Percentiles rank a stretch among this genome's conserved stretches.
Conservation (phyloP, 2,329 filamentous ascomycete genomes). For the Penicillium hordei region DNA sequence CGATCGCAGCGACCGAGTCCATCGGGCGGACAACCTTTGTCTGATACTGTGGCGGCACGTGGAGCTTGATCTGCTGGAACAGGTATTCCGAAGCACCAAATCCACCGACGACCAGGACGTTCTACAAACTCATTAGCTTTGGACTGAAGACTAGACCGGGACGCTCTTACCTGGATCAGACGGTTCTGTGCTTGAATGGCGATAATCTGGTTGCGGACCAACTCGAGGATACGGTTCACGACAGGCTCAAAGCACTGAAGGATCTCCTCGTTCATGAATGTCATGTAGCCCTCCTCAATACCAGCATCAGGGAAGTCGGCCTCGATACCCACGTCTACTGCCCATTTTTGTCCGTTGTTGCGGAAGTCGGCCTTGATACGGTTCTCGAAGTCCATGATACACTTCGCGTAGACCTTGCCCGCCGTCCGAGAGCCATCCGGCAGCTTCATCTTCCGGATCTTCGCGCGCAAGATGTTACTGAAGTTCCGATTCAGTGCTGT, state of each 20-base stretch:
- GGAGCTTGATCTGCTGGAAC: constrained; percentile 98
- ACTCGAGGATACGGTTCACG: constrained; percentile 91
- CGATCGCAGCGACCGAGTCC: constrained; percentile 98
- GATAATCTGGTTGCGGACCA: constrained; percentile 97
- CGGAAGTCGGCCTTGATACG: constrained; percentile 99
- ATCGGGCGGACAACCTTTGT: constrained; percentile 97
- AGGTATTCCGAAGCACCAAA: constrained; percentile 98
- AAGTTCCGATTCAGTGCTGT: constrained; percentile 97
- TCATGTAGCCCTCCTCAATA: constrained; percentile 99
- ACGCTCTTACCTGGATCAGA: constrained; percentile 66
- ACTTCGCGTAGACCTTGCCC: constrained; percentile 98
- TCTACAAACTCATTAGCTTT: constrained; percentile 50
- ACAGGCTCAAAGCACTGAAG: constrained; percentile 98
- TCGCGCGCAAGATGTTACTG: constrained; percentile 94
- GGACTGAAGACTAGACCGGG: not conserved
- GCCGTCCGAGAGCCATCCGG: constrained; percentile 95
- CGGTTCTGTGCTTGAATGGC: constrained; percentile 97
- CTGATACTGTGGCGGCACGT: constrained; percentile 97
- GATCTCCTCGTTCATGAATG: constrained; percentile 98
- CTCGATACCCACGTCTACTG: constrained; percentile 97
- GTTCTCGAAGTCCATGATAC: constrained; percentile 99
- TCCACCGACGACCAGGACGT: constrained; percentile 94
- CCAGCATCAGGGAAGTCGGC: constrained; percentile 96
- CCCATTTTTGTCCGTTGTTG: constrained; percentile 99
- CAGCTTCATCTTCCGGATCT: constrained; percentile 99